Conservation (phyloP, 306 rosid genomes). For the Rubus parviflorus region DNA sequence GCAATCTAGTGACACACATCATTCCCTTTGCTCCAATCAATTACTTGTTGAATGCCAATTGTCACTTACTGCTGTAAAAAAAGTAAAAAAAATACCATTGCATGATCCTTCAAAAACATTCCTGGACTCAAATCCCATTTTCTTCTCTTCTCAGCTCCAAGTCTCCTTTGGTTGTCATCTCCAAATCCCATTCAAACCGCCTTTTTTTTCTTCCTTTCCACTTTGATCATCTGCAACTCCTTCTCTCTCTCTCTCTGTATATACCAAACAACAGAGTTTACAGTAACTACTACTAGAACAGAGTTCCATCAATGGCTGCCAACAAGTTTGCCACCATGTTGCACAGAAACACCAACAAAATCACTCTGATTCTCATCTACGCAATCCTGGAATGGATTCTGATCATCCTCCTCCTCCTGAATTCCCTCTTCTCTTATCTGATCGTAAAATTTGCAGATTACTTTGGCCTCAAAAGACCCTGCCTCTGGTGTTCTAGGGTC, state of each 20-base stretch:
- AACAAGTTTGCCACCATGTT: conserved; percentile 89
- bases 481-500: conserved; percentile 83
- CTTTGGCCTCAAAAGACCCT: conserved; percentile 87
- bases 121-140: conserved; percentile 41
- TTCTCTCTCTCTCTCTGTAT: conserved; percentile 42
- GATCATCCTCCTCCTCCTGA: conserved; percentile 71
- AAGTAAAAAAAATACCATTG: no score
- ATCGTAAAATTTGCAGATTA: conserved; percentile 74
- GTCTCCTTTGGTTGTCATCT: conserved; percentile 44
- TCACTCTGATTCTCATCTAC: conserved; percentile 72
- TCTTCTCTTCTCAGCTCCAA: conserved; percentile 12
- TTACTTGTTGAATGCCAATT: conserved; percentile 9
- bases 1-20: conserved; percentile 10
- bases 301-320: conserved; percentile 77
- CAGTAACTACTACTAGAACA: not conserved
- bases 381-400: conserved; percentile 89
- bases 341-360: conserved; percentile 77
- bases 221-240: conserved; percentile 8
- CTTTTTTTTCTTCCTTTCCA: conserved; percentile 23
- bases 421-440: conserved; percentile 77
- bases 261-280: conserved; percentile 31
- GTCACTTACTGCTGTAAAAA: no score
- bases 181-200: conserved; percentile 37
- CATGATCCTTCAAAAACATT: conserved; percentile 31
- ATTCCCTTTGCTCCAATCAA: not conserved